A percentile compares a stretch with the other conserved stretches of the same genome.
Evolutionary conservation across 805 yeast genomes (phyloP).

Genomic region (Vanderwaltozyma polyspora): DNA sequence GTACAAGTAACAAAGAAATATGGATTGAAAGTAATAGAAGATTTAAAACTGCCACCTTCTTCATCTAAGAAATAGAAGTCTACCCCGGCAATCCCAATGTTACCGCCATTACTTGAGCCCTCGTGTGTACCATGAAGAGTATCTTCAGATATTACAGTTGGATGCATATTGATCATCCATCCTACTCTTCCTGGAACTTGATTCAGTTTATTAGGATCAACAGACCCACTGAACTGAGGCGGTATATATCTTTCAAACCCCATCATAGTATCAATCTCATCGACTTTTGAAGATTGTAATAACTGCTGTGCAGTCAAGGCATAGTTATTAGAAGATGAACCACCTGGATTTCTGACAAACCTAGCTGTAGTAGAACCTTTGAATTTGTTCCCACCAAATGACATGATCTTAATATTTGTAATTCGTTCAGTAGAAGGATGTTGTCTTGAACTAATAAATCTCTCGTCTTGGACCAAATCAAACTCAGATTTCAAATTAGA

Average conservation of each 20-base stretch:
- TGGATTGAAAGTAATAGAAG: conserved; percentile 75
- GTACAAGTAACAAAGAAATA: conserved; percentile 65
- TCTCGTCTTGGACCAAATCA: no score
- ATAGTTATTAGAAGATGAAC: conserved; percentile 9
- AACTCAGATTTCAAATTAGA: no score
- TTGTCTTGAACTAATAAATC: no score
- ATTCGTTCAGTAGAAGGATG: not conserved
- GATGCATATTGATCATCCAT: conserved; percentile 92
- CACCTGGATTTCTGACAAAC: conserved; percentile 32
- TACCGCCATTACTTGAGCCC: conserved; percentile 8
- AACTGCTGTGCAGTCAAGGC: conserved; percentile 29
- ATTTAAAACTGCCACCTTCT: conserved; percentile 92
- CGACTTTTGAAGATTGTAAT: conserved; percentile 48
- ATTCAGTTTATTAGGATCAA: conserved; percentile 7
- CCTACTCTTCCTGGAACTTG: conserved; percentile 37
- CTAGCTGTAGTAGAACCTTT: conserved; percentile 45
- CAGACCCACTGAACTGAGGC: conserved; percentile 39
- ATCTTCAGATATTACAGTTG: conserved; percentile 56
- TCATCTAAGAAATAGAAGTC: conserved; percentile 91
- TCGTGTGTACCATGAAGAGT: conserved; percentile 2
- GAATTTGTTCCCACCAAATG: conserved; percentile 14
- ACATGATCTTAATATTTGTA: not conserved
- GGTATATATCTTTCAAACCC: conserved; percentile 74
- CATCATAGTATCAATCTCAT: conserved; percentile 67
- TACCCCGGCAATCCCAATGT: conserved; percentile 72